Evolutionary conservation across 2,329 filamentous ascomycete genomes (phyloP).

Genomic region (Cladosporium colombiae): DNA sequence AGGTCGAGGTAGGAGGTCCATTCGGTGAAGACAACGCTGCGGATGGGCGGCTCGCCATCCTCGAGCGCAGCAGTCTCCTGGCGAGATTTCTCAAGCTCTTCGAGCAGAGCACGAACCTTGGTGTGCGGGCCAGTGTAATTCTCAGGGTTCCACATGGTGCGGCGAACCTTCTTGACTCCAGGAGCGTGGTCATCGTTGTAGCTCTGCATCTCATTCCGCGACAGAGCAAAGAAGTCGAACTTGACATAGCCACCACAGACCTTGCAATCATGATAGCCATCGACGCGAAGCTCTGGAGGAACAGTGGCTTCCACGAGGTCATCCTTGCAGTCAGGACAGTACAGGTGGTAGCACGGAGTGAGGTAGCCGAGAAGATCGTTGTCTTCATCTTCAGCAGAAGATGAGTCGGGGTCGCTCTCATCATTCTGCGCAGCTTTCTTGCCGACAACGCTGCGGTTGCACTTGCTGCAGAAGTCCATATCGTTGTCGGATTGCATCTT

Average conservation of each 20-base stretch:
- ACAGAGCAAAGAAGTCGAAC: constrained; percentile 68
- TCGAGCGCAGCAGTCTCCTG: constrained; percentile 62
- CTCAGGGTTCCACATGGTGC: constrained; percentile 60
- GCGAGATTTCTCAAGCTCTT: constrained; percentile 68
- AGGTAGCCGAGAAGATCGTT: constrained; percentile 66
- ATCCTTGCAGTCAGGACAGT: constrained; percentile 74
- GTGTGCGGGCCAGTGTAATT: constrained; percentile 85
- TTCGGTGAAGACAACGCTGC: constrained; percentile 84
- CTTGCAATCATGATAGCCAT: constrained; percentile 62
- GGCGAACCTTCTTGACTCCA: constrained; percentile 49
- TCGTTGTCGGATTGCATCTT: constrained; percentile 81
- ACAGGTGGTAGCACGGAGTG: constrained; percentile 82
- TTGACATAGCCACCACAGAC: constrained; percentile 67
- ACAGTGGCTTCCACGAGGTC: constrained; percentile 58
- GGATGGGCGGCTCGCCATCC: constrained; percentile 70
- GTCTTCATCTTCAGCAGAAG: constrained; percentile 56
- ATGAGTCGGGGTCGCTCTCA: constrained; percentile 57
- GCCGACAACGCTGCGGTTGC: constrained; percentile 61
- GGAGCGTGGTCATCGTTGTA: constrained; percentile 57
- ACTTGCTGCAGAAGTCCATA: constrained; percentile 71
- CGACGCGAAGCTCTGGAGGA: constrained; percentile 38
- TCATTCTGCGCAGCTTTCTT: constrained; percentile 54
- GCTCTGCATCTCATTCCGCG: constrained; percentile 54
- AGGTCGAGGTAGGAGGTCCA: constrained; percentile 95
- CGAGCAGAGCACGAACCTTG: constrained; percentile 80